Percentiles rank a stretch among this genome's conserved stretches.
phyloP scores from a whole-genome alignment of 768 basidiomycete species.

The Kwoniella europaea region DNA sequence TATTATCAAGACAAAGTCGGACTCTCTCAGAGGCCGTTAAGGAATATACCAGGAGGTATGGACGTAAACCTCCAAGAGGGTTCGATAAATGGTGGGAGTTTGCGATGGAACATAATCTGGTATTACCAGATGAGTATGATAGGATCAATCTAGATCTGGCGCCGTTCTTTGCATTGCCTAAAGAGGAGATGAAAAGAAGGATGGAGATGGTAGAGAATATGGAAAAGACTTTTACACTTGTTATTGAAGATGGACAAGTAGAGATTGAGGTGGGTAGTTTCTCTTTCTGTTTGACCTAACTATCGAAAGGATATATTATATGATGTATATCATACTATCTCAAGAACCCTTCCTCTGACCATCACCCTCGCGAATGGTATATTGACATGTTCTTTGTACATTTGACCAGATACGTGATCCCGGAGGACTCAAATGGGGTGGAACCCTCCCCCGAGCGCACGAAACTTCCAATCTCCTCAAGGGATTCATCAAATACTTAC shows the following conservation, averaged over 20 bases:
- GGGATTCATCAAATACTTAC: slow-evolving; percentile 46
- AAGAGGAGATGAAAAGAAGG: slow-evolving; percentile 52
- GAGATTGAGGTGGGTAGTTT: slow-evolving; percentile 43
- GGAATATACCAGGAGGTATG: slow-evolving; percentile 59
- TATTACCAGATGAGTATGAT: slow-evolving; percentile 58
- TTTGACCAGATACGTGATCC: slow-evolving; percentile 44
- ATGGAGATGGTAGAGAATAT: slow-evolving; percentile 56
- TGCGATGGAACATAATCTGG: slow-evolving; percentile 43
- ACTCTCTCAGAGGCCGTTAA: slow-evolving; percentile 56
- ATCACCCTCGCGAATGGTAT: neutral
- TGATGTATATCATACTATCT: too few relatives aligned
- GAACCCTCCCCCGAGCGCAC: slow-evolving; percentile 49
- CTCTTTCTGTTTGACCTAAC: neutral
- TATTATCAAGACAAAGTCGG: slow-evolving; percentile 55
- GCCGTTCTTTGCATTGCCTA: slow-evolving; percentile 56
- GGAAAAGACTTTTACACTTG: slow-evolving; percentile 55
- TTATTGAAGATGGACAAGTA: slow-evolving; percentile 46
- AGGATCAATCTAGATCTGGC: slow-evolving; percentile 56
- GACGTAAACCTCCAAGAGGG: slow-evolving; percentile 58
- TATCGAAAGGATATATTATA: too few relatives aligned
- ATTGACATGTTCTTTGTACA: neutral
- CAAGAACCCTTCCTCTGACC: too few relatives aligned
- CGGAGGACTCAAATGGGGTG: slow-evolving; percentile 54
- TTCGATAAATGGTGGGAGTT: slow-evolving; percentile 59
- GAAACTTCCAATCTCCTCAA: slow-evolving; percentile 47